These are phyloP conservation scores for Pyrenula massariospora DNA, from an alignment of 495 filamentous ascomycete species.

Conservation along the genomic window DNA sequence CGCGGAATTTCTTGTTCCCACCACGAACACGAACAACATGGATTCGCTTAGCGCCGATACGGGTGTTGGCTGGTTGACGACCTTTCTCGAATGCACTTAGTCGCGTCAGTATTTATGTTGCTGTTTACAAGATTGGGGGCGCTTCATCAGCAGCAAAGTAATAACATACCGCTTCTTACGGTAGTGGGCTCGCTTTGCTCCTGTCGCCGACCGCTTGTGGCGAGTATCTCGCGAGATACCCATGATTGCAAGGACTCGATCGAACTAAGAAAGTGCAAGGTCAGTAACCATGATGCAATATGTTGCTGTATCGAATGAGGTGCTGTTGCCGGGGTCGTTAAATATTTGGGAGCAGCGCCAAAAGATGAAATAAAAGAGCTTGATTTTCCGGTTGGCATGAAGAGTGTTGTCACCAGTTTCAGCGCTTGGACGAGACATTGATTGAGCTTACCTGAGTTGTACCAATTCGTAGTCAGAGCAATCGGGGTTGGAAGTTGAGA, in stretches of 20 bases:
- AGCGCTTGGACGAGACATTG: no score
- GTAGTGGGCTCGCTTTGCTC: conserved; percentile 92
- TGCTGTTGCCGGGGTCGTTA: no score
- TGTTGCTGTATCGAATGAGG: no score
- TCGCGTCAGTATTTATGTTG: conserved; percentile 7
- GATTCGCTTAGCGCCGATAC: conserved; percentile 97
- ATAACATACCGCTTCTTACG: conserved; percentile 67
- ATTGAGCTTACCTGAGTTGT: no score
- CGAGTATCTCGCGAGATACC: conserved; percentile 99
- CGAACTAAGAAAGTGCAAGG: conserved; percentile 24
- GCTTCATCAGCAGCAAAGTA: conserved; percentile 4
- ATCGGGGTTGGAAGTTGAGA: no score
- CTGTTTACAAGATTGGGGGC: not conserved
- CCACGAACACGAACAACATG: conserved; percentile 97
- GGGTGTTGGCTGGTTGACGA: conserved; percentile 97
- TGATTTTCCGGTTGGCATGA: no score
- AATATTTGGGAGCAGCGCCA: no score
- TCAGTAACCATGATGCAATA: no score
- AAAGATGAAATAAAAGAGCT: no score
- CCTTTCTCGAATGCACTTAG: conserved; percentile 98
- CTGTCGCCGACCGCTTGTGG: conserved; percentile 96
- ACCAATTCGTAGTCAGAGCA: no score
- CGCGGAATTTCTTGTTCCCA: conserved; percentile 99
- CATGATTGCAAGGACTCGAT: conserved; percentile 65
- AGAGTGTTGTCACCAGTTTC: no score